Evolutionary conservation across 176 grass and related monocot species (phyloP), one percentile per base, ranked within the genome.

Genomic region (Musa acuminata): DNA sequence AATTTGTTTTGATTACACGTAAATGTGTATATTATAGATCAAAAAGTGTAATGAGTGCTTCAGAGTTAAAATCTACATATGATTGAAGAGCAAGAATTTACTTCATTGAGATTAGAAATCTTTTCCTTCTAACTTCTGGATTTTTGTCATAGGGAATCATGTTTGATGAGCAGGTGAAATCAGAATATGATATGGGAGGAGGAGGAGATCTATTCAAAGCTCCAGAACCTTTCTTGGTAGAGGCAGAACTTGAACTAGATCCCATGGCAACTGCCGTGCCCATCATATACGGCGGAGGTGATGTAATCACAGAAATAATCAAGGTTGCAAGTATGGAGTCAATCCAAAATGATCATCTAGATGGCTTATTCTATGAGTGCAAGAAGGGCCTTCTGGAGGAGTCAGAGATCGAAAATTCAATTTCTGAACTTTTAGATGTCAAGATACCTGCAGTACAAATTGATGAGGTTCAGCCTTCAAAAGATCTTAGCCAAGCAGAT

Each of bases 161-260:
- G 78, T 69, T 74, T 49, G 84, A 89, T 49, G 22, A 78, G 26
- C 89, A 84, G 9, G 68, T 89, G 68, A 58, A 95, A 27, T 95
- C 88, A 51, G 88, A 89, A 71, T 99, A 99, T 71, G 84, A 91
- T 77, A 78, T 99, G 49, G 96, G 96, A 71, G 90, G 72, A 64
- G 96, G 91, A 74, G 82, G 91, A 11, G 96, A 99, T 77, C 83
- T 95, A 52, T 99, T 99, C 79, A 88, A 89, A 84, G 96, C 96
- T 20, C 96, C 96, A 50, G 91, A 95, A 82, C 72, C 77, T 53
- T 86, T 99, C 72, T 80, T 91, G 2, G 82, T 89, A 48, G 96
- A 99, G 69, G 81, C 79, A 1, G 20, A 80, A 79, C 80, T 94
- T 53, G 66, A 60, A 79, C 72, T 91, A 68, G 83, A 95, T 73